Percentiles rank a stretch among this genome's conserved stretches.
Evolutionary conservation across 192 early-diverging fungal genomes (phyloP).

Genomic region (Linnemannia zychae): DNA sequence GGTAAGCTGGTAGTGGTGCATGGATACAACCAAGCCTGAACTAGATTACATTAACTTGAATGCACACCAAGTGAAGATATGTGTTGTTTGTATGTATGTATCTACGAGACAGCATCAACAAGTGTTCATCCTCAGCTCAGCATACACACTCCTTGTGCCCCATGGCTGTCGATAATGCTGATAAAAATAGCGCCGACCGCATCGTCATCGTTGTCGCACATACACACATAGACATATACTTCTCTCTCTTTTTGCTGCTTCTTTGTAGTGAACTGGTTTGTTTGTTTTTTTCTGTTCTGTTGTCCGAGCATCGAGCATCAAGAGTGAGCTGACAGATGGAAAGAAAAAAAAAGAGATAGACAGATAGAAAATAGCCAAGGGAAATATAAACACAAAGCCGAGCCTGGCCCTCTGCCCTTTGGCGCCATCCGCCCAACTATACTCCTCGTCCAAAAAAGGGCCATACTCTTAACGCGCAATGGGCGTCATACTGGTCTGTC

Average conservation of each 20-base stretch:
- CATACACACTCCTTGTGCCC: neutral
- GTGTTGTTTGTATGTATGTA: neutral
- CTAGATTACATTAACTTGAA: neutral
- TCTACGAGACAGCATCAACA: neutral
- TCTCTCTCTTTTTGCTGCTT: neutral
- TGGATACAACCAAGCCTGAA: neutral
- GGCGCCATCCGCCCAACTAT: too few relatives aligned
- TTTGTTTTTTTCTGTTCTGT: neutral
- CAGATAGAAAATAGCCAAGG: neutral
- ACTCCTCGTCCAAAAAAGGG: too few relatives aligned
- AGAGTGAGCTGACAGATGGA: neutral
- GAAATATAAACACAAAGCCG: too few relatives aligned
- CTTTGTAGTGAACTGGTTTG: neutral
- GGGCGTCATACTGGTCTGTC: too few relatives aligned
- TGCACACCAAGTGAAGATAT: neutral
- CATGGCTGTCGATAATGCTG: conserved; percentile 2
- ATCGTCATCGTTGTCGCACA: conserved; percentile 4
- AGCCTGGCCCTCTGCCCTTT: neutral
- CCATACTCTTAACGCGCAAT: too few relatives aligned
- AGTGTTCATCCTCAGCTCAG: conserved; percentile 3
- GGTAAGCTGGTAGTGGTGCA: neutral
- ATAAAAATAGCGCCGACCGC: conserved; percentile 1
- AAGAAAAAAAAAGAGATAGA: neutral
- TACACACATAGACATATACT: neutral
- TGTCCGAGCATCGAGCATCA: neutral